phyloP scores from a whole-genome alignment of 192 early-diverging fungal species.

The Thamnidium elegans region DNA sequence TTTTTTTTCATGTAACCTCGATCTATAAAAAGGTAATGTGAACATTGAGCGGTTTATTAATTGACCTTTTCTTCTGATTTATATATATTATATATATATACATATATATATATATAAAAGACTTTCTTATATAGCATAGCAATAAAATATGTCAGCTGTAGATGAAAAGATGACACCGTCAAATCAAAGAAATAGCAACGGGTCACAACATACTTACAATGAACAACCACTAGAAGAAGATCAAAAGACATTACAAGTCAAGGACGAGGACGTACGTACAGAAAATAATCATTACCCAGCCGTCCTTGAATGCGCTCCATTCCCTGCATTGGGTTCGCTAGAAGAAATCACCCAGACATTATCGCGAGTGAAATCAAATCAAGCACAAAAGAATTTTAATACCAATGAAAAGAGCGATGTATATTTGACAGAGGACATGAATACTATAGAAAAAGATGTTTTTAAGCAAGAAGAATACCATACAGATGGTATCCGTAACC shows the following conservation, averaged over 20 bases:
- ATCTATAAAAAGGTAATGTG: no score
- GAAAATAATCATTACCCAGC: conserved; percentile 1
- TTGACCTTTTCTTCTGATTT: no score
- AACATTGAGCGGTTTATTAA: no score
- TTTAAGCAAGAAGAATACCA: not conserved
- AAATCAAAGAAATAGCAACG: no score
- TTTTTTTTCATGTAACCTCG: no score
- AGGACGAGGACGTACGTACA: not conserved
- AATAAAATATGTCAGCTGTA: no score
- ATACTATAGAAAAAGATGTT: not conserved
- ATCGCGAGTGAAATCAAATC: conserved; percentile 3
- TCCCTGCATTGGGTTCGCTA: conserved; percentile 12
- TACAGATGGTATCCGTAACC: conserved; percentile 14
- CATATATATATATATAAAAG: no score
- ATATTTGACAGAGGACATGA: not conserved
- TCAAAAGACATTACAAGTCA: not conserved
- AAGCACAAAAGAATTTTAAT: conserved; percentile 2
- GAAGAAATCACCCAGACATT: conserved; percentile 13
- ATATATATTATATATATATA: no score
- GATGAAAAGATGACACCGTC: no score
- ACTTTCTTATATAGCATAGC: no score
- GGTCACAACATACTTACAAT: not conserved
- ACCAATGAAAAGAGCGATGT: not conserved
- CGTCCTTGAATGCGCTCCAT: conserved; percentile 10
- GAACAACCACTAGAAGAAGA: not conserved